Conservation (phyloP, 2,329 filamentous ascomycete species). For the Ceratocystis cubensis region DNA sequence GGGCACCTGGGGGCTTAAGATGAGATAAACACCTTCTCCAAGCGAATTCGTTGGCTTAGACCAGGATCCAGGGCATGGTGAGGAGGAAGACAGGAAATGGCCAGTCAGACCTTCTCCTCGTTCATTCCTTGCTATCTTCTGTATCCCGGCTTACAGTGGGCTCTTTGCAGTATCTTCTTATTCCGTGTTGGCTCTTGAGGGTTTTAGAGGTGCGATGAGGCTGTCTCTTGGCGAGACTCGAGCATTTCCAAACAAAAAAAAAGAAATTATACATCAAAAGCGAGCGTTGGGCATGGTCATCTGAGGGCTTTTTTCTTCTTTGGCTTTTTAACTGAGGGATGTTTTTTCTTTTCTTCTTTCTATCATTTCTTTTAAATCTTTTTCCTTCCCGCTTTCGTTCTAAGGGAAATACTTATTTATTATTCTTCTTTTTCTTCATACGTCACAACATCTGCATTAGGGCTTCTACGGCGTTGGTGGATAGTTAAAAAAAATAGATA, state of each 20-base stretch:
- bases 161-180: slow-evolving; percentile 13
- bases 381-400: slow-evolving; percentile 1
- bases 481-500: slow-evolving; percentile 18
- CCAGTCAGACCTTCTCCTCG: not conserved
- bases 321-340: not conserved
- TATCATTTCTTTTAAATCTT: slow-evolving; percentile 2
- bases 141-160: slow-evolving; percentile 7
- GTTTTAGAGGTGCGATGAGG: too few relatives aligned
- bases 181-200: slow-evolving; percentile 1
- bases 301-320: slow-evolving; percentile 13
- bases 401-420: not conserved
- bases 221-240: not conserved
- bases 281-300: not conserved
- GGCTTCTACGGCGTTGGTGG: slow-evolving; percentile 18
- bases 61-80: not conserved
- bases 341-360: not conserved
- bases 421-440: slow-evolving; percentile 6
- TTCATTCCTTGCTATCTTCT: too few relatives aligned
- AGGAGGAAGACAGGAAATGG: not conserved
- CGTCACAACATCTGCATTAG: slow-evolving; percentile 19
- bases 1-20: slow-evolving; percentile 22
- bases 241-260: not conserved
- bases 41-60: slow-evolving; percentile 20
- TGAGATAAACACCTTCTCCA: slow-evolving; percentile 20
- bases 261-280: slow-evolving; percentile 1